Evolutionary conservation across 257 asterid species (phyloP), one percentile per base, ranked within the genome.

Genomic region (Przewalskia tangutica): DNA sequence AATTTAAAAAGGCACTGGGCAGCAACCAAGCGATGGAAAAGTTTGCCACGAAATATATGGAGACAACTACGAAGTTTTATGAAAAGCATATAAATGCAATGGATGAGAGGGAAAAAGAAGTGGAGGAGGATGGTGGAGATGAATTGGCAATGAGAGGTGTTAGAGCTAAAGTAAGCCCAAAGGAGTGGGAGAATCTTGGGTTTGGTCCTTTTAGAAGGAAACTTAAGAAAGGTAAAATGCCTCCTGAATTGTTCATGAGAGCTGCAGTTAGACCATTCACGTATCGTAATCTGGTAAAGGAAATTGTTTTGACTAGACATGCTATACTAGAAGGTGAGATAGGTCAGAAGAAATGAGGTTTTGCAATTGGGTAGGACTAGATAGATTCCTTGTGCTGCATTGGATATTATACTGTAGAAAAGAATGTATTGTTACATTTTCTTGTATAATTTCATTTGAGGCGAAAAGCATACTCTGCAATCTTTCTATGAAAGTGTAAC

Each of bases 221-320:
- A 90, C 79, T 91, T 20, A 86, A 85, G 81, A 92, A 88, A 91
- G 92, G 98, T 70, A 90, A 81, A 87, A 82, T 87, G 51, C 98
- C 99, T 18, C 99, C 97, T 0, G 96, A 89, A 8, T 55, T 89
- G 88, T 95, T 94, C 86, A 82, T 95, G 77, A 86, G 92, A 10
- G 93, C 97, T 20, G 97, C 98, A 8, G 97, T 95, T 51, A 88
- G 99, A 62, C 99, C 97, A 34, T 95, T 95, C 85, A 91, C 92
- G 34, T 95, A 95, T 53, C 88, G 91, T 84, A 94, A 94, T 83
- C 94, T 95, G 82, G 93, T 94, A 9, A 95, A 95, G 92, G 98
- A 95, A 90, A 95, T 94, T 64, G 98, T 92, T 62, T 86, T 95
- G 34, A 85, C 89, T 7, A 92, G 99, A 65, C 98, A 95, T 87